Evolutionary conservation across 257 asterid species (phyloP).

Genomic region (Paraleonurus japonicus): DNA sequence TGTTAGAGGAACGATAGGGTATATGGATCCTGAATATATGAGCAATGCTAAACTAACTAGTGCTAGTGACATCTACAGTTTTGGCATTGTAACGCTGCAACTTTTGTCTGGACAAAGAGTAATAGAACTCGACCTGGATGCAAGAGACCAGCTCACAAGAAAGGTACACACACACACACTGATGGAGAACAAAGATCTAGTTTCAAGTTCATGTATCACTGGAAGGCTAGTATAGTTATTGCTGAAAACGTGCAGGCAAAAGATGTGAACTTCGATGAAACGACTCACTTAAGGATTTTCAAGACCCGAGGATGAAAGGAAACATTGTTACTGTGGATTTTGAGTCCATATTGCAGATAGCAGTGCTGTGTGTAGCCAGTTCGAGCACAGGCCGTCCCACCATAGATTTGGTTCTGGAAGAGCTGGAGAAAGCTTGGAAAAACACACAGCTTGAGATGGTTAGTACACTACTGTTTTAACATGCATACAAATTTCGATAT

Average conservation of each 20-base stretch:
- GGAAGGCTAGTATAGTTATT: background rate
- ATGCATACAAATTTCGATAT: background rate
- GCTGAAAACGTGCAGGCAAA: conserved; percentile 60
- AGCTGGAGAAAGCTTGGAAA: conserved; percentile 67
- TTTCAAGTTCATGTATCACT: background rate
- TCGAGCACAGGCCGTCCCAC: conserved; percentile 82
- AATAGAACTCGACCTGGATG: conserved; percentile 69
- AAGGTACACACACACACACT: conserved; percentile 42
- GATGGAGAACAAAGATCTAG: background rate
- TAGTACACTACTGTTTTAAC: background rate
- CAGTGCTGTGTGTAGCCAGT: conserved; percentile 69
- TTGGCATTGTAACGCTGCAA: conserved; percentile 76
- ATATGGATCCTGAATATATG: conserved; percentile 93
- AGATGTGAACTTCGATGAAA: conserved; percentile 68
- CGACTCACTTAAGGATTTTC: conserved; percentile 65
- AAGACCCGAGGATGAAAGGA: conserved; percentile 56
- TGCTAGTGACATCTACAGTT: conserved; percentile 85
- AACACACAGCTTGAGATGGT: conserved; percentile 53
- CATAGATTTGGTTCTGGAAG: conserved; percentile 57
- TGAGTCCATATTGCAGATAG: conserved; percentile 72
- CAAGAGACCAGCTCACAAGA: conserved; percentile 77
- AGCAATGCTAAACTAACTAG: conserved; percentile 79
- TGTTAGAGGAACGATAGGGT: conserved; percentile 80
- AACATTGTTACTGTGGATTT: conserved; percentile 53
- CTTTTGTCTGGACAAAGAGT: conserved; percentile 77